Evolutionary conservation across 148 eudicot genomes (phyloP).

Genomic region (Linanthus parryae): DNA sequence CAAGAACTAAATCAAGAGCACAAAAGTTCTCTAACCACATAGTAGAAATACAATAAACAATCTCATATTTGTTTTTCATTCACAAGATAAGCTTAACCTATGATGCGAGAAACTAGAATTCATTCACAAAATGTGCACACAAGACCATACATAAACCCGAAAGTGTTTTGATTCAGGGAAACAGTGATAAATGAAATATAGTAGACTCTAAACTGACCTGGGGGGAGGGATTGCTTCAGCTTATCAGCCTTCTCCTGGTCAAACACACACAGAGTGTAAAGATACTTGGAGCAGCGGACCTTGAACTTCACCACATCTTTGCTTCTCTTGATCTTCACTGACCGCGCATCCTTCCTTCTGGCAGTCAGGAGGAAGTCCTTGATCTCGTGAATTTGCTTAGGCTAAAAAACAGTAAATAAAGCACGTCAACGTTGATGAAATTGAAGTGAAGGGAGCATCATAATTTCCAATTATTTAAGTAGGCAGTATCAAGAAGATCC

Average conservation of each 20-base stretch:
- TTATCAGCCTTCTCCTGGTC: conserved; percentile 54
- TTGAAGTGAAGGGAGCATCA: too few relatives aligned
- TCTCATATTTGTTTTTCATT: neutral
- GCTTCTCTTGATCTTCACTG: conserved; percentile 46
- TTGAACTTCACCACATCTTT: conserved; percentile 56
- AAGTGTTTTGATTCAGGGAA: neutral
- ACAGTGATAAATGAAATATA: neutral
- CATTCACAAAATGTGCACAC: neutral
- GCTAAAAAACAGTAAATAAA: too few relatives aligned
- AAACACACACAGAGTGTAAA: conserved; percentile 47
- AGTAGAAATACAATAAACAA: neutral
- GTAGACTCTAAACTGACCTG: conserved; percentile 19
- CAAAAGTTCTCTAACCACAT: neutral
- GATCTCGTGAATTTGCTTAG: conserved; percentile 58
- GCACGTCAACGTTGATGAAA: too few relatives aligned
- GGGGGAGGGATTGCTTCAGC: conserved; percentile 63
- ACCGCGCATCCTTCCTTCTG: conserved; percentile 56
- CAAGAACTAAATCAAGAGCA: neutral
- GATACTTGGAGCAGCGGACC: conserved; percentile 61
- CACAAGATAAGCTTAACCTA: neutral
- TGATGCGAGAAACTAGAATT: neutral
- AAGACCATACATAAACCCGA: too few relatives aligned
- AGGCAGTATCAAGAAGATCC: too few relatives aligned
- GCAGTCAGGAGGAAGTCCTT: conserved; percentile 63
- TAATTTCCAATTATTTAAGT: too few relatives aligned